Evolutionary conservation across 2,329 filamentous ascomycete genomes (phyloP).

Genomic region (Sclerotinia borealis): DNA sequence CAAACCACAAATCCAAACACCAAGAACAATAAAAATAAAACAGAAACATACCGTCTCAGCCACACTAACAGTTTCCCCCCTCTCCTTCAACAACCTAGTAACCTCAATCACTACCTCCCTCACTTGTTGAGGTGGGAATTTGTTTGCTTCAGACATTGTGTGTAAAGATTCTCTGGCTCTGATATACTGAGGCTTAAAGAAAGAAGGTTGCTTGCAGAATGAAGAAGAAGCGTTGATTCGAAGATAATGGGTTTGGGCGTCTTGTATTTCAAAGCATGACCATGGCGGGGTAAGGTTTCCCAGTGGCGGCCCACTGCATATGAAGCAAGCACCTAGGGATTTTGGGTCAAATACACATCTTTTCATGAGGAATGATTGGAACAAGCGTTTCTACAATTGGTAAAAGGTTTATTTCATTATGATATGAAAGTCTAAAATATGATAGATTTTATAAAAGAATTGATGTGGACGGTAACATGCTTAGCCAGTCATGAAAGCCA

Average conservation of each 20-base stretch:
- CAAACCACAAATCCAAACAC: background rate
- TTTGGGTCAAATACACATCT: background rate
- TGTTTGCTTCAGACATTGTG: background rate
- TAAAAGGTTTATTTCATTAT: background rate
- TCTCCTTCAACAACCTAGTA: constrained; percentile 45
- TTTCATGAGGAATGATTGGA: constrained; percentile 1
- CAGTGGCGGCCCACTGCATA: constrained; percentile 5
- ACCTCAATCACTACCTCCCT: constrained; percentile 38
- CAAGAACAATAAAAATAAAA: background rate
- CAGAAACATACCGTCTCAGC: constrained; percentile 48
- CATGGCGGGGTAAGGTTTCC: constrained; percentile 1
- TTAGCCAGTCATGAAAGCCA: background rate
- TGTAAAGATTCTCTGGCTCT: background rate
- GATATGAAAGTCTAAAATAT: background rate
- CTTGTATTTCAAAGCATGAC: constrained; percentile 10
- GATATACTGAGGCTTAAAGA: background rate
- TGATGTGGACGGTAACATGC: background rate
- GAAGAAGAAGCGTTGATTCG: background rate
- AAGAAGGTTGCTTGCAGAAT: background rate
- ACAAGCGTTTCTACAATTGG: background rate
- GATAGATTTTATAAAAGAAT: background rate
- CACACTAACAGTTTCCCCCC: constrained; percentile 51
- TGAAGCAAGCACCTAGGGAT: background rate
- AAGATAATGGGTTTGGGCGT: background rate
- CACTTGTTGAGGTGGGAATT: constrained; percentile 29